Evolutionary conservation across 2,329 filamentous ascomycete species (phyloP).

Genomic region (Drechslerella coelobrocha): DNA sequence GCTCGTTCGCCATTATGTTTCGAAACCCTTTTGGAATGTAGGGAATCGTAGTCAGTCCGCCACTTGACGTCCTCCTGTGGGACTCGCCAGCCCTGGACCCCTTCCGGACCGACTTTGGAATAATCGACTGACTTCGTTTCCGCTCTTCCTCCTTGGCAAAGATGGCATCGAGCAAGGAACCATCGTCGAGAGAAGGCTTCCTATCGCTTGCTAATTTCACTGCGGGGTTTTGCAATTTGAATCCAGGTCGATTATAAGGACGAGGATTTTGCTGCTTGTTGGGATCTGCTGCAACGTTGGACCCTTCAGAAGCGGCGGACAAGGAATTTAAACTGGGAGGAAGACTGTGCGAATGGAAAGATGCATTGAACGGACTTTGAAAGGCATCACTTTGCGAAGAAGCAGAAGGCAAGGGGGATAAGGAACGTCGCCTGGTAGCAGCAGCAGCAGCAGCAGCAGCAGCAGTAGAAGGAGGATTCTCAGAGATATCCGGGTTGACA

Average conservation of each 20-base stretch:
- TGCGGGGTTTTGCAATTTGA: constrained; percentile 31
- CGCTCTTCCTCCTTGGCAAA: constrained; percentile 35
- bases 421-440: constrained; percentile 37
- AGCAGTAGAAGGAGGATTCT: constrained; percentile 1
- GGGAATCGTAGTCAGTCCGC: constrained; percentile 41
- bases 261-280: constrained; percentile 35
- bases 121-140: constrained; percentile 27
- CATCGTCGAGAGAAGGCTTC: constrained; percentile 38
- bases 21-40: constrained; percentile 49
- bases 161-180: constrained; percentile 15
- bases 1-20: constrained; percentile 44
- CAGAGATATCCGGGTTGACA: constrained; percentile 23
- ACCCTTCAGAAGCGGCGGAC: constrained; percentile 31
- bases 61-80: constrained; percentile 33
- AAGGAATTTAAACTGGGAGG: constrained; percentile 20
- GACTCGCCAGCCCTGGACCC: constrained; percentile 41
- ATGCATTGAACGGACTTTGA: constrained; percentile 41
- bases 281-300: constrained; percentile 14
- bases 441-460: constrained; percentile 14
- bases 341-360: constrained; percentile 38
- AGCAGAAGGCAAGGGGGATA: constrained; percentile 43
- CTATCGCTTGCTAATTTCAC: constrained; percentile 21
- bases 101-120: constrained; percentile 31
- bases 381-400: constrained; percentile 39
- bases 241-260: constrained; percentile 32